Conservation (phyloP, 108 stramenopile genomes). For the Nitzschia sp. region DNA sequence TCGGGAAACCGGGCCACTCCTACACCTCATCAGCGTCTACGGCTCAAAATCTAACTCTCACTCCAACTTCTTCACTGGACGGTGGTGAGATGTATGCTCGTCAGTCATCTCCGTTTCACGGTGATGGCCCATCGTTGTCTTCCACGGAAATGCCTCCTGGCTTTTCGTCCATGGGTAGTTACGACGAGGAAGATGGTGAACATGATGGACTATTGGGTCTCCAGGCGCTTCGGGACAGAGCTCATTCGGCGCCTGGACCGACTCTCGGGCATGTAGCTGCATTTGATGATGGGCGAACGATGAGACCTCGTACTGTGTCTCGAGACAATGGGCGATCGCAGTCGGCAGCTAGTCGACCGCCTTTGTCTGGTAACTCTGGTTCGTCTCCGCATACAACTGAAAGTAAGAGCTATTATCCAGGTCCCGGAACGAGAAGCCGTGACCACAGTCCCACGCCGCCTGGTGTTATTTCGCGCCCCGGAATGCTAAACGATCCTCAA, state of each 20-base stretch:
- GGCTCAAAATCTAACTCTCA: constrained; percentile 39
- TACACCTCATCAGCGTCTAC: constrained; percentile 40
- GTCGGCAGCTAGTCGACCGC: constrained; percentile 21
- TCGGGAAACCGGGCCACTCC: constrained; percentile 33
- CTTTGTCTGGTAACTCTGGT: constrained; percentile 23
- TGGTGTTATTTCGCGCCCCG: constrained; percentile 36
- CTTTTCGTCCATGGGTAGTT: constrained; percentile 10
- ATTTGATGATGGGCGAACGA: constrained; percentile 10
- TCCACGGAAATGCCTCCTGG: constrained; percentile 14
- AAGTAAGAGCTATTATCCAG: constrained; percentile 10
- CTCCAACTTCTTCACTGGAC: constrained; percentile 49
- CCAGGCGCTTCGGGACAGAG: constrained; percentile 45
- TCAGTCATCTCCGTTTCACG: constrained; percentile 17
- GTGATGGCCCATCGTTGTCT: constrained; percentile 21
- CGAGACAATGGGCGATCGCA: constrained; percentile 25
- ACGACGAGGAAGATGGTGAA: constrained; percentile 22
- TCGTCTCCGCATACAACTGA: constrained; percentile 20
- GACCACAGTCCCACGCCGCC: constrained; percentile 26
- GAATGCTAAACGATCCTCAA: constrained; percentile 1
- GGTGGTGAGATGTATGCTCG: constrained; percentile 24
- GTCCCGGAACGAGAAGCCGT: constrained; percentile 17
- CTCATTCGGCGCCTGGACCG: constrained; percentile 47
- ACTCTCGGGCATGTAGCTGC: not conserved
- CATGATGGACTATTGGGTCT: constrained; percentile 40
- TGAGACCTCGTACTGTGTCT: constrained; percentile 21